A percentile compares a stretch with the other conserved stretches of the same genome.
phyloP scores from a whole-genome alignment of 2,329 filamentous ascomycete genomes.

The Westerdykella aurantiaca region DNA sequence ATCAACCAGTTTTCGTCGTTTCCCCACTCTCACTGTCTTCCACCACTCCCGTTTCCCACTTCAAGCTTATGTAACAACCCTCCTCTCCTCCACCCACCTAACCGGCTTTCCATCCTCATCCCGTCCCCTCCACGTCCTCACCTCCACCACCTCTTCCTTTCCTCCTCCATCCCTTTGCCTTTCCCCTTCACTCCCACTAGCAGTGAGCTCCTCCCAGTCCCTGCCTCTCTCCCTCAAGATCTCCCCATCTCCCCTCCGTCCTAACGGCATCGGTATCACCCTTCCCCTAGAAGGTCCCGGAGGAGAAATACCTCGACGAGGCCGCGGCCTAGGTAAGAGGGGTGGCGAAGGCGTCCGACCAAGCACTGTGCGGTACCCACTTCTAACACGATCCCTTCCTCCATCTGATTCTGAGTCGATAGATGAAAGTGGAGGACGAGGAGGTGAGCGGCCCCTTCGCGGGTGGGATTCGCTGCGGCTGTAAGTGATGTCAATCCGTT shows the following conservation, averaged over 20 bases:
- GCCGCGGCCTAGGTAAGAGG: constrained; percentile 2
- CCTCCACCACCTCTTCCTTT: constrained; percentile 12
- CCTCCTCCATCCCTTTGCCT: neutral
- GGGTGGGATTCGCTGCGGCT: too few relatives aligned
- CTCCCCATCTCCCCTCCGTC: too few relatives aligned
- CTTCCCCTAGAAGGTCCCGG: neutral
- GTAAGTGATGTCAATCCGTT: too few relatives aligned
- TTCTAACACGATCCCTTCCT: too few relatives aligned
- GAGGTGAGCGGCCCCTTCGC: too few relatives aligned
- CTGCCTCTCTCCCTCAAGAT: constrained; percentile 1
- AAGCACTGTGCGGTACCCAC: too few relatives aligned
- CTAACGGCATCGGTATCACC: too few relatives aligned
- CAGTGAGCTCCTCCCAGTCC: constrained; percentile 20
- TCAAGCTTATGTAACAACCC: neutral
- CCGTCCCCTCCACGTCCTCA: constrained; percentile 21
- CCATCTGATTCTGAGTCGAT: too few relatives aligned
- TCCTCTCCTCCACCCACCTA: constrained; percentile 24
- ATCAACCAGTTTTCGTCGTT: neutral
- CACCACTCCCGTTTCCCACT: neutral
- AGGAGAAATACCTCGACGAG: constrained; percentile 9
- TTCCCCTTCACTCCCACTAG: constrained; percentile 16
- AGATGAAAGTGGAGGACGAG: too few relatives aligned
- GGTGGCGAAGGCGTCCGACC: neutral
- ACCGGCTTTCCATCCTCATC: constrained; percentile 26
- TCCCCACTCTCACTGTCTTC: neutral